Conservation (phyloP, 208 protist species). For the Leishmania arabica region DNA sequence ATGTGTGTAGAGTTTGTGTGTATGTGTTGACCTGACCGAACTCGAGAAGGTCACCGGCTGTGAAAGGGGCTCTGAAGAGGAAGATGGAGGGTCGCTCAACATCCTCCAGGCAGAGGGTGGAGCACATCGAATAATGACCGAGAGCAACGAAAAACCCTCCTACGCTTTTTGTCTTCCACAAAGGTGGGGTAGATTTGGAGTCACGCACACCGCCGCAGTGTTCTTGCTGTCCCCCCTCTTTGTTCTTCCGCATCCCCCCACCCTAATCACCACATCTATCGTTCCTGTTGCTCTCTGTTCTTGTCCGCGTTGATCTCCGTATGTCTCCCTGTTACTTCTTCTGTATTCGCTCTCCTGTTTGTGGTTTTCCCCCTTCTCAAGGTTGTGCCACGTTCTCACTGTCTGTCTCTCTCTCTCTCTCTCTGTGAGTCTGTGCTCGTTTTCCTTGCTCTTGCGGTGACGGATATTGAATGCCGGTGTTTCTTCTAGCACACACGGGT, state of each 20-base stretch:
- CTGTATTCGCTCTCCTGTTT: neutral
- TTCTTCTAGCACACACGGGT: no score
- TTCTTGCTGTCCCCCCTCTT: neutral
- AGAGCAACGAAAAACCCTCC: neutral
- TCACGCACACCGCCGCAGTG: neutral
- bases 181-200: neutral
- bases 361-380: neutral
- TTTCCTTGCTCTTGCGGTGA: neutral
- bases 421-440: neutral
- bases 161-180: neutral
- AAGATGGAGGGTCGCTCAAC: neutral
- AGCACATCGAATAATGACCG: neutral
- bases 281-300: neutral
- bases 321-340: neutral
- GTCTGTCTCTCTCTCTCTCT: no score
- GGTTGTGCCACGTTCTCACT: neutral
- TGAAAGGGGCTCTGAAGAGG: neutral
- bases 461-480: no score
- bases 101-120: neutral
- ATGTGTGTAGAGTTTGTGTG: neutral
- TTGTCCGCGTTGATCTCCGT: neutral
- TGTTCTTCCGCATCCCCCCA: neutral
- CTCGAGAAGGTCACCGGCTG: neutral
- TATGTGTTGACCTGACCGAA: neutral
- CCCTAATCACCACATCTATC: neutral